Evolutionary conservation across 2,329 filamentous ascomycete species (phyloP).

Genomic region (Elsinoe fawcettii): DNA sequence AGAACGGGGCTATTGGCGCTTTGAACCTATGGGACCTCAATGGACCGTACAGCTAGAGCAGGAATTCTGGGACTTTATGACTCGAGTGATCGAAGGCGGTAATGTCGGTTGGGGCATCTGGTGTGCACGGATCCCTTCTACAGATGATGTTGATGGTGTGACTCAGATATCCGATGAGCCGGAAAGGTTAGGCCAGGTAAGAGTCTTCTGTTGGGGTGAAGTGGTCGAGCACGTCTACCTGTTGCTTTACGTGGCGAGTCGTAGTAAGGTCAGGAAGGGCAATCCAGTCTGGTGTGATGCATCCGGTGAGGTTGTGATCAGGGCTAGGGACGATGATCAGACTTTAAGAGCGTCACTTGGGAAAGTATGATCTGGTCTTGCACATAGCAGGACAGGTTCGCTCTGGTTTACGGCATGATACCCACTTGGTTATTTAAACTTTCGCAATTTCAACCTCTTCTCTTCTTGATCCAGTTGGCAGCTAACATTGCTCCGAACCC

Average conservation of each 20-base stretch:
- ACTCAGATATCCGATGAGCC: neutral
- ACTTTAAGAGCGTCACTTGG: neutral
- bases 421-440: neutral
- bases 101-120: constrained; percentile 61
- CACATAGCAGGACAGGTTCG: neutral
- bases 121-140: constrained; percentile 35
- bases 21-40: constrained; percentile 43
- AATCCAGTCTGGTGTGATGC: constrained; percentile 61
- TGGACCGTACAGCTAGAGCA: constrained; percentile 48
- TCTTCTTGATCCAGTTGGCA: constrained; percentile 4
- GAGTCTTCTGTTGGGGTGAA: constrained; percentile 72
- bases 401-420: neutral
- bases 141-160: constrained; percentile 23
- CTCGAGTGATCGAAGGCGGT: constrained; percentile 51
- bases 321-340: constrained; percentile 30
- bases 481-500: constrained; percentile 1
- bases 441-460: neutral
- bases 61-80: constrained; percentile 55
- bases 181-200: constrained; percentile 38
- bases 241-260: constrained; percentile 64
- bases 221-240: constrained; percentile 66
- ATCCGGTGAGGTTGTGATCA: constrained; percentile 48
- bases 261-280: constrained; percentile 51
- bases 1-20: constrained; percentile 71
- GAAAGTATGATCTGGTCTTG: neutral